phyloP scores from a whole-genome alignment of 108 stramenopile species.

The Pseudonitzschia delicatissima region DNA sequence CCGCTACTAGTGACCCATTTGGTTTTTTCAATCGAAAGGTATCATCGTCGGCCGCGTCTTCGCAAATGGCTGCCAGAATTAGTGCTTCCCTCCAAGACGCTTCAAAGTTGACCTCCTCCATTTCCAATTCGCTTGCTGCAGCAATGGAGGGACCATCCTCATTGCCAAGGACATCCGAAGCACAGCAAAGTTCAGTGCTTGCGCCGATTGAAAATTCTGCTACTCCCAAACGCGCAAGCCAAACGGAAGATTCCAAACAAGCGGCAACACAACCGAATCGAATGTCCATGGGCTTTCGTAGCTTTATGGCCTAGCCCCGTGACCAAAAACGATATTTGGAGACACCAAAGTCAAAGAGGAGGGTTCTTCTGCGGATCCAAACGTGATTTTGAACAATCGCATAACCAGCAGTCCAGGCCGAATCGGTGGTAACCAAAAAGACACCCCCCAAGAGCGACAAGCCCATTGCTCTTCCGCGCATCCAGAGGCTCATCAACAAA shows the following conservation, averaged over 20 bases:
- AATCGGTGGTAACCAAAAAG: neutral
- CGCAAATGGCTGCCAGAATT: neutral
- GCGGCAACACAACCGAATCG: too few species aligned
- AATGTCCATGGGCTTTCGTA: too few species aligned
- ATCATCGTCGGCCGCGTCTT: neutral
- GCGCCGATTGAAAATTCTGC: too few species aligned
- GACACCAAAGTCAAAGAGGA: constrained; percentile 1
- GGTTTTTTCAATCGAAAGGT: too few species aligned
- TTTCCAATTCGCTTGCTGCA: too few species aligned
- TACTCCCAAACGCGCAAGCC: too few species aligned
- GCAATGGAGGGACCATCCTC: too few species aligned
- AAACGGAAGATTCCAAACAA: too few species aligned
- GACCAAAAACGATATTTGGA: constrained; percentile 5
- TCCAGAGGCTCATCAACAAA: constrained; percentile 39
- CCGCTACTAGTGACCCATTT: neutral
- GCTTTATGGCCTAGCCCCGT: too few species aligned
- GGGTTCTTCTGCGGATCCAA: neutral
- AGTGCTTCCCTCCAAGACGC: constrained; percentile 2
- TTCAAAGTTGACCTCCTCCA: too few species aligned
- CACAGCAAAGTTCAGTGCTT: too few species aligned
- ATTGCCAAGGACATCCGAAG: too few species aligned
- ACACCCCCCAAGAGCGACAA: constrained; percentile 2
- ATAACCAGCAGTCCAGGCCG: constrained; percentile 1
- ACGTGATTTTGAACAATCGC: neutral
- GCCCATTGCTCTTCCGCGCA: constrained; percentile 37